Conservation (phyloP, 768 basidiomycete species). For the Boletus speciosus region DNA sequence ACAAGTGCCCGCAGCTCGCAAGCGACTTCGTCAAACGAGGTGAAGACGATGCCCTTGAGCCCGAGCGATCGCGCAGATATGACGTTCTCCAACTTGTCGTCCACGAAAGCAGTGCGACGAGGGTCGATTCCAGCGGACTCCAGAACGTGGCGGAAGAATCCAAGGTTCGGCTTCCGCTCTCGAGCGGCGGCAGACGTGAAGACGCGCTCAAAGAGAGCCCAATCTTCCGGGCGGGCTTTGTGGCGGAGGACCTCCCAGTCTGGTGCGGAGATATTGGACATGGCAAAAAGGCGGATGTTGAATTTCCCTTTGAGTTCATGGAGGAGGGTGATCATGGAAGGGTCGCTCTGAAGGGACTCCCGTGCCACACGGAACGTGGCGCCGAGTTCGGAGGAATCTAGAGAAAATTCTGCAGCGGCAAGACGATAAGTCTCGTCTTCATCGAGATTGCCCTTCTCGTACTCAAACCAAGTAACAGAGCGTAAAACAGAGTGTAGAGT, state of each 20-base stretch:
- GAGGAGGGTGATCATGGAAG: constrained; percentile 15
- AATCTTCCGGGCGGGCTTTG: constrained; percentile 13
- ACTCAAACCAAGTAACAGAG: constrained; percentile 21
- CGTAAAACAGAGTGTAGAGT: constrained; percentile 10
- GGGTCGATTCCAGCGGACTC: constrained; percentile 16
- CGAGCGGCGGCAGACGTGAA: constrained; percentile 18
- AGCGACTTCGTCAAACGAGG: constrained; percentile 14
- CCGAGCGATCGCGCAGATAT: constrained; percentile 19
- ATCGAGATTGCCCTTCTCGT: constrained; percentile 18
- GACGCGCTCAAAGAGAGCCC: constrained; percentile 18
- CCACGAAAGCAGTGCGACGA: constrained; percentile 20
- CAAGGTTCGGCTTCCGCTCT: constrained; percentile 21
- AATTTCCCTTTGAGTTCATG: constrained; percentile 8
- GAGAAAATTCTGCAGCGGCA: constrained; percentile 10
- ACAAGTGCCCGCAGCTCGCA: constrained; percentile 13
- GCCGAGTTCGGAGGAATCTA: constrained; percentile 11
- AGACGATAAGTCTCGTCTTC: constrained; percentile 10
- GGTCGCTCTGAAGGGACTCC: constrained; percentile 8
- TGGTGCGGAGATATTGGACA: constrained; percentile 22
- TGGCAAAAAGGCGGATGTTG: constrained; percentile 16
- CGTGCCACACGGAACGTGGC: constrained; percentile 6
- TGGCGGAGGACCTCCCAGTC: constrained; percentile 19
- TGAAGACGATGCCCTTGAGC: constrained; percentile 18
- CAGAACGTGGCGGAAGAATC: constrained; percentile 16
- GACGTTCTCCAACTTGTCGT: constrained; percentile 23